Percentiles rank a stretch among this genome's conserved stretches.
Evolutionary conservation across 306 rosid genomes (phyloP).

Genomic region (Trichosanthes truncata): DNA sequence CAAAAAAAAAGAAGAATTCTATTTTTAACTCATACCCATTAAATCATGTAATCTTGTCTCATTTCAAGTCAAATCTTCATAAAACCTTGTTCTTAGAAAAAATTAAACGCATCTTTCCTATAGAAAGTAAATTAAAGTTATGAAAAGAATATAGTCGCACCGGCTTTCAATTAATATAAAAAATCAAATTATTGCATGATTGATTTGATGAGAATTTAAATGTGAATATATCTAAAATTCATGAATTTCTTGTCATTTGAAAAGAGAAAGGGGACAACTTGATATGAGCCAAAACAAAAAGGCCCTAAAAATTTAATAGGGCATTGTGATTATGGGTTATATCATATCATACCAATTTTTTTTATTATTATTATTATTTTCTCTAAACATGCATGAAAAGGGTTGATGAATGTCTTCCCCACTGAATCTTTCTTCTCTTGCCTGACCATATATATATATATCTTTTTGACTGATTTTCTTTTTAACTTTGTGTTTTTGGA

Average conservation of each 20-base stretch:
- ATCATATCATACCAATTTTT: neutral
- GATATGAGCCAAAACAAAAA: neutral
- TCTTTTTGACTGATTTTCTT: neutral
- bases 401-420: conserved; percentile 19
- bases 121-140: neutral
- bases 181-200: neutral
- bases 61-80: neutral
- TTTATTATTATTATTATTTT: no score
- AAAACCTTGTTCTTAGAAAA: neutral
- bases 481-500: neutral
- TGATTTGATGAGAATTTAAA: neutral
- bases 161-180: neutral
- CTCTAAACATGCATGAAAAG: conserved; percentile 11
- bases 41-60: neutral
- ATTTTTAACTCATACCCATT: neutral
- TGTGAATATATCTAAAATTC: neutral
- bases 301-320: conserved; percentile 25
- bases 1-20: no score
- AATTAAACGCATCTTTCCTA: neutral
- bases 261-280: neutral
- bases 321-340: neutral
- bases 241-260: neutral
- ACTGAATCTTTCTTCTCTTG: neutral
- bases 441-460: neutral
- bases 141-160: neutral